Evolutionary conservation across 306 rosid species (phyloP).

Genomic region (Luffa aegyptiaca): DNA sequence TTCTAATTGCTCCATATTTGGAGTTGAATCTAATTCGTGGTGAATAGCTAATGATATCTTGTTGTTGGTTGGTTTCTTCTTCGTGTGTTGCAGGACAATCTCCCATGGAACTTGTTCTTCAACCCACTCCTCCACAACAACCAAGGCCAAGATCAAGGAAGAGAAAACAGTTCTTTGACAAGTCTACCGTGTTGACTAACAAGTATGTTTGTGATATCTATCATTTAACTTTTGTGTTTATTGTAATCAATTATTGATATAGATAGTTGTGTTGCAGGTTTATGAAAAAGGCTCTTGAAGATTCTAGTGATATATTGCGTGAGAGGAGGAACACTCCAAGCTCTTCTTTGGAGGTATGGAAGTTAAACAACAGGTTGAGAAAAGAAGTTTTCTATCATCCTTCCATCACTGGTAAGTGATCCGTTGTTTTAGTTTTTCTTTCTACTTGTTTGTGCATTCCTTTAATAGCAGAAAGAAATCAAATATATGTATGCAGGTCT

Average conservation of each 20-base stretch:
- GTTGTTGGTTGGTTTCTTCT: conserved; percentile 2
- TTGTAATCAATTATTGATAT: conserved; percentile 19
- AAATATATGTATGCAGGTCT: conserved; percentile 37
- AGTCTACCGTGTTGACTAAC: conserved; percentile 57
- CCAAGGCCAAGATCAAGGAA: conserved; percentile 52
- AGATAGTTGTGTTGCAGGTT: conserved; percentile 29
- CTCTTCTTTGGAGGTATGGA: conserved; percentile 49
- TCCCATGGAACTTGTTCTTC: conserved; percentile 19
- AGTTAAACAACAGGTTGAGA: conserved; percentile 33
- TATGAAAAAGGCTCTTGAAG: conserved; percentile 48
- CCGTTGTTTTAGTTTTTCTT: not conserved
- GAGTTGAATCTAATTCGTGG: not conserved
- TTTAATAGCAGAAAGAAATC: not conserved
- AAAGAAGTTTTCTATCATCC: conserved; percentile 55
- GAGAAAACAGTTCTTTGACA: conserved; percentile 61
- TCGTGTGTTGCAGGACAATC: conserved; percentile 20
- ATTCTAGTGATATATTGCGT: conserved; percentile 35
- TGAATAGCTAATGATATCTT: not conserved
- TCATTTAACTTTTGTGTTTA: conserved; percentile 8
- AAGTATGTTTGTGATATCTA: conserved; percentile 30
- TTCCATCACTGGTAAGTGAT: conserved; percentile 39
- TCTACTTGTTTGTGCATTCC: not conserved
- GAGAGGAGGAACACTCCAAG: conserved; percentile 36
- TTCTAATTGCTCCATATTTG: not conserved
- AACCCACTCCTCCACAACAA: conserved; percentile 44